Percentiles rank a stretch among this genome's conserved stretches.
Conservation (phyloP, 352 stramenopile species). For the Lagenidium giganteum region DNA sequence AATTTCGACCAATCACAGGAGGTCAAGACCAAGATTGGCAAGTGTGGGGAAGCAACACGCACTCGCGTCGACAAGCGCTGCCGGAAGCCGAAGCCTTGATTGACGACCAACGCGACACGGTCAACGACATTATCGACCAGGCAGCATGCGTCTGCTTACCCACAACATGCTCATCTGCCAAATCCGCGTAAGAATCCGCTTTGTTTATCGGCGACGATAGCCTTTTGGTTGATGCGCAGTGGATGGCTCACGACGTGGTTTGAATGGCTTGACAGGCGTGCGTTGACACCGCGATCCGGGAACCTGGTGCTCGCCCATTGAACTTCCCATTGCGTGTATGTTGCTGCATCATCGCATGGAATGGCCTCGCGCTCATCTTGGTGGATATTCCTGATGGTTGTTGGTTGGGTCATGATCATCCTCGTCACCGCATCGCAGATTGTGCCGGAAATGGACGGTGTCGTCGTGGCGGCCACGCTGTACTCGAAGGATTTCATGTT, state of each 20-base stretch:
- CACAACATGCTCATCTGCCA: slow-evolving; percentile 88
- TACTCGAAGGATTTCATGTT: slow-evolving; percentile 84
- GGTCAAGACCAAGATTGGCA: too few species aligned
- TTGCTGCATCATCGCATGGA: background rate
- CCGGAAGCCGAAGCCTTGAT: too few species aligned
- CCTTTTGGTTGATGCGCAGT: slow-evolving; percentile 3
- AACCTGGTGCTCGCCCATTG: slow-evolving; percentile 47
- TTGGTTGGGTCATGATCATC: too few species aligned
- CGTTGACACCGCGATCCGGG: slow-evolving; percentile 62
- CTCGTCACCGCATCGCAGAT: slow-evolving; percentile 44
- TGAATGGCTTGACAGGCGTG: slow-evolving; percentile 36
- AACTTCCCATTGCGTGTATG: slow-evolving; percentile 78
- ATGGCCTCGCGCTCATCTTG: too few species aligned
- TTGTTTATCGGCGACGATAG: too few species aligned
- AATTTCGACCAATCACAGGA: too few species aligned
- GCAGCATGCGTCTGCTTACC: slow-evolving; percentile 73
- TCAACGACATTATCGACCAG: background rate
- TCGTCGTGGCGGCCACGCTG: slow-evolving; percentile 73
- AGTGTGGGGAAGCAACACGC: too few species aligned
- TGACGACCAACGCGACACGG: background rate
- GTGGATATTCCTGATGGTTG: too few species aligned
- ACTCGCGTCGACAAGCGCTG: too few species aligned
- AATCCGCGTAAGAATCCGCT: slow-evolving; percentile 46
- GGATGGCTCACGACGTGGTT: background rate
- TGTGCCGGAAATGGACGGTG: slow-evolving; percentile 67